Evolutionary conservation across 2,329 filamentous ascomycete genomes (phyloP), one percentile per base, ranked within the genome.

Genomic region (Pseudogymnoascus sp.): DNA sequence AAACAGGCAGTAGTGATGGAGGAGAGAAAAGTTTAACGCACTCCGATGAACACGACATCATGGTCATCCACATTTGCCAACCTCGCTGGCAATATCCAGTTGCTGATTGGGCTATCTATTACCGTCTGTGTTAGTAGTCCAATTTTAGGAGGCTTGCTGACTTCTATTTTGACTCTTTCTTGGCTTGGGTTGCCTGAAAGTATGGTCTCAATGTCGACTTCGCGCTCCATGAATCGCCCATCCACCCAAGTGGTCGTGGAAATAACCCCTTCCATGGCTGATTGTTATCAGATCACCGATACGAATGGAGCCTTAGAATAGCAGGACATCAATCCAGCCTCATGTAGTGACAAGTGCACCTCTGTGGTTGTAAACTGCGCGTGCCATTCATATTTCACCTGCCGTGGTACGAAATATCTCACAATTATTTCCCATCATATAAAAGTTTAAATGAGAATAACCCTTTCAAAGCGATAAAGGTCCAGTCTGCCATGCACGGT

Each of bases 11-110:
- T 38, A 13, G 36, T 29, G 39, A 41, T 61, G 66, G 41, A 61
- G 61, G 10, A 65, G 48, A 35, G 48, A 55, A 21, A 21, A 63
- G 60, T 27, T 60, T n/a, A 31, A 81, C 85, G 75, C 79, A 89
- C 86, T 61, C 92, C 90, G 63, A 99, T 82, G 68, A 96, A 91
- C 38, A 92, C 87, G 66, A 97, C 84, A 76, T 97, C 92, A 68
- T 94, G 92, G 64, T 86, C 80, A 44, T 80, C 75, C 60, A 80
- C 79, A 62, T 86, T 86, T 63, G 92, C 83, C 63, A 97, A 79
- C 64, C 87, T 84, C n/a, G 87, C 90, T 10, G 92, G 90, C 12
- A 96, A 77, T 44, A 97, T 88, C 78, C 84, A 89, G 70, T 88
- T 87, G 62, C 88, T 82, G 36, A 89, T 78, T 1, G 92, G 89